These are phyloP conservation scores for Colletotrichum lini DNA, from an alignment of 2,329 filamentous ascomycete species.

Conservation along the genomic window DNA sequence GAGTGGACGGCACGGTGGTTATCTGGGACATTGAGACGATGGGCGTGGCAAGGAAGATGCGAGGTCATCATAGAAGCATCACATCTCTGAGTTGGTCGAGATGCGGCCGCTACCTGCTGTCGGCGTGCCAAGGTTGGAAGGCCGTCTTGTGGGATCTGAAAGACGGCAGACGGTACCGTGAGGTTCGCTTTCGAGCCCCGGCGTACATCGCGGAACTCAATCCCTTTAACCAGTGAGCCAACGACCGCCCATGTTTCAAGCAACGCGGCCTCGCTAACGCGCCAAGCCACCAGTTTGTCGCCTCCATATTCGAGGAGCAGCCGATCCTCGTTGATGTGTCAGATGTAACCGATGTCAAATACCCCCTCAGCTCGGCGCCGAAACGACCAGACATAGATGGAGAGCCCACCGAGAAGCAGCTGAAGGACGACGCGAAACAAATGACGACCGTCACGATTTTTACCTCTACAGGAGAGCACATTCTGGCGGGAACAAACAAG, in stretches of 20 bases:
- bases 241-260: background rate
- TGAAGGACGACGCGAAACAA: conserved; percentile 93
- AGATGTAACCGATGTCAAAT: conserved; percentile 78
- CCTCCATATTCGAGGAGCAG: conserved; percentile 93
- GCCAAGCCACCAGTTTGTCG: conserved; percentile 80
- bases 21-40: conserved; percentile 99
- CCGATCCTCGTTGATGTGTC: conserved; percentile 89
- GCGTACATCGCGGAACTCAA: conserved; percentile 97
- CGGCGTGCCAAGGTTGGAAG: conserved; percentile 96
- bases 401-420: conserved; percentile 86
- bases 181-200: conserved; percentile 91
- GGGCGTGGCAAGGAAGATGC: conserved; percentile 93
- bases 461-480: conserved; percentile 86
- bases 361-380: conserved; percentile 84
- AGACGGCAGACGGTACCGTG: conserved; percentile 78
- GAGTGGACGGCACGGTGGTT: conserved; percentile 93
- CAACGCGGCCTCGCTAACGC: conserved; percentile 11
- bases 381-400: conserved; percentile 79
- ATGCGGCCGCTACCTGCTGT: conserved; percentile 91
- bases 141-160: conserved; percentile 94
- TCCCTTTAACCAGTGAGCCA: conserved; percentile 84
- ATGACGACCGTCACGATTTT: conserved; percentile 95
- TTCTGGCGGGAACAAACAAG: conserved; percentile 93
- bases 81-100: conserved; percentile 96
- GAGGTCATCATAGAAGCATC: conserved; percentile 93